A percentile compares a stretch with the other conserved stretches of the same genome.
phyloP scores from a whole-genome alignment of 208 protist species.

The Cochliopodium minus region DNA sequence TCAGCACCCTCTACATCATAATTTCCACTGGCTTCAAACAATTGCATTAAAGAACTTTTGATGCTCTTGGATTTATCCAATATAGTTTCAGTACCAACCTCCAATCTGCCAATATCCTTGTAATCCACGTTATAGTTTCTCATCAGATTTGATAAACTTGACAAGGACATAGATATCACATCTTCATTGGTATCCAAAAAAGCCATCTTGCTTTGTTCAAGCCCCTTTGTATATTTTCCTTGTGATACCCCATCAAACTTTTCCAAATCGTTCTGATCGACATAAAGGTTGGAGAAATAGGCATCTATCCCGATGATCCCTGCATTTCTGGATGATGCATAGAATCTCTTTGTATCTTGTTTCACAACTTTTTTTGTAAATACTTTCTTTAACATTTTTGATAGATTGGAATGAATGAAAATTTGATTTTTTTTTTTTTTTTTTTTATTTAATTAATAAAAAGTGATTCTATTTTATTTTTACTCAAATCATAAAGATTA shows the following conservation, averaged over 20 bases:
- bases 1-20: slow-evolving; percentile 45
- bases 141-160: slow-evolving; percentile 39
- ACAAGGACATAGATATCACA: slow-evolving; percentile 58
- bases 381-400: too few species aligned
- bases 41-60: slow-evolving; percentile 56
- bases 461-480: too few species aligned
- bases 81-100: slow-evolving; percentile 69
- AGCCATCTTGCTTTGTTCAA: slow-evolving; percentile 58
- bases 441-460: too few species aligned
- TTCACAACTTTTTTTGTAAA: too few species aligned
- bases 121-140: slow-evolving; percentile 39
- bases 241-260: slow-evolving; percentile 27
- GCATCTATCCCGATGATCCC: slow-evolving; percentile 59
- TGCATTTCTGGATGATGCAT: too few species aligned
- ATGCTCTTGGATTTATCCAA: slow-evolving; percentile 68
- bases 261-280: slow-evolving; percentile 55
- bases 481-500: too few species aligned
- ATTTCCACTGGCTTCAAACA: slow-evolving; percentile 32
- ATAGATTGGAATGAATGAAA: too few species aligned
- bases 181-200: slow-evolving; percentile 60
- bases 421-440: too few species aligned
- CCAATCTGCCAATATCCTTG: slow-evolving; percentile 47
- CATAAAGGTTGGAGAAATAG: slow-evolving; percentile 52
- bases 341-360: too few species aligned
- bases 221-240: slow-evolving; percentile 68